Conservation (phyloP, 202 grass and related monocot species). For the Zizania palustris region DNA sequence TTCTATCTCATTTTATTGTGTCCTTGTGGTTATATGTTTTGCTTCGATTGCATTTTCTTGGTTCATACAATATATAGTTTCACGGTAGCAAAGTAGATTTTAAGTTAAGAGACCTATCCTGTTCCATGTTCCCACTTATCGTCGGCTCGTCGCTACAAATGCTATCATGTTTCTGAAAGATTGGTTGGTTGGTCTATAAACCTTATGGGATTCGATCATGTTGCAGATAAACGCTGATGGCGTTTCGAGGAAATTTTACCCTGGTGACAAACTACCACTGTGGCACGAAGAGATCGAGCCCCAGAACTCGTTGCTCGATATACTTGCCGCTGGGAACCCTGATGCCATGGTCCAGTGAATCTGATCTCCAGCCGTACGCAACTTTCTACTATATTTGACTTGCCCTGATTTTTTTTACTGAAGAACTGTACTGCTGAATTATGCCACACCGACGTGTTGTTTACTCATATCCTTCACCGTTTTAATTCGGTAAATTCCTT, state of each 20-base stretch:
- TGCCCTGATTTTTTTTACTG: slow-evolving; percentile 31
- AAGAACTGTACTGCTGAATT: slow-evolving; percentile 26
- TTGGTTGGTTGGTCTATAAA: not conserved
- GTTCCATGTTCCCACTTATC: too few relatives aligned
- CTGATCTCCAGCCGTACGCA: not conserved
- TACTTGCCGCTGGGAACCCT: slow-evolving; percentile 61
- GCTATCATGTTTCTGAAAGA: not conserved
- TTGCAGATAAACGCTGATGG: slow-evolving; percentile 71
- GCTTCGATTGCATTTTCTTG: not conserved
- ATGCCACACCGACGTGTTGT: not conserved
- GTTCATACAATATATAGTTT: slow-evolving; percentile 17
- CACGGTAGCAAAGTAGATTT: not conserved
- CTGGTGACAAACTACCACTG: slow-evolving; percentile 63
- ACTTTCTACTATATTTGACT: slow-evolving; percentile 33
- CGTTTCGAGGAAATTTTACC: slow-evolving; percentile 75
- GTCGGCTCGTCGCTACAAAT: not conserved
- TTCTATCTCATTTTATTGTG: not conserved
- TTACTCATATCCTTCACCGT: not conserved
- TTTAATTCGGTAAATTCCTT: slow-evolving; percentile 15
- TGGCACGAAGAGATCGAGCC: slow-evolving; percentile 89
- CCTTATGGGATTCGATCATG: not conserved
- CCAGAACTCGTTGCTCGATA: slow-evolving; percentile 76
- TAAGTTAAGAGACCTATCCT: not conserved
- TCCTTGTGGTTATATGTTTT: not conserved
- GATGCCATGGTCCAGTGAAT: slow-evolving; percentile 76